Evolutionary conservation across 768 basidiomycete species (phyloP), one percentile per base, ranked within the genome.

Genomic region (Agaricus sinodeliciosus): DNA sequence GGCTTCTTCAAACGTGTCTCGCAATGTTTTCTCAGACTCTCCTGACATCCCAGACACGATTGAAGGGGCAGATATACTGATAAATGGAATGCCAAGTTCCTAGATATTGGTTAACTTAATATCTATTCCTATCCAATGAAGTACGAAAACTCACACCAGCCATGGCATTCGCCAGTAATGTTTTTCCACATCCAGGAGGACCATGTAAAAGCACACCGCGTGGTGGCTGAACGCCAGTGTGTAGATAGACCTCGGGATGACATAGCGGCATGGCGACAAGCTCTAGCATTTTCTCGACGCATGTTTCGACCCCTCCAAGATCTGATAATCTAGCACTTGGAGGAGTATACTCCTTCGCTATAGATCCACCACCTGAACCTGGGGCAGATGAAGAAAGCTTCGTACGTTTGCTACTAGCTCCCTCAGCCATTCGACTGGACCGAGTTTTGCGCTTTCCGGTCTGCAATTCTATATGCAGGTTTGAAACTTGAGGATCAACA

Each of bases 1-100:
- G 5, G 96, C 96, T 66, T 98, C 95, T 27, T 96, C 95, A 62
- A 99, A 99, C 0, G 92, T 94, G 62, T 97, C 95, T 40, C 96
- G 73, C 4, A 99, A 71, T 0, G 93, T 94, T 73, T 95, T 98
- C 65, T 99, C 96, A 0, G 92, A 94, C 67, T 99, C 96, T 43
- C 96, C 96, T 0, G 93, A 96, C 93, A 98, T 96, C 1, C 96
- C 95, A 2, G 90, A 94, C 7, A 99, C 93, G 54, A 99, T 87
- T 0, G 90, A 91, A 0, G 96, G 96, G 0, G 95, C 95, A 3
- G 95, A 95, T 55, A 99, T 84, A 47, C 73, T 89, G 58, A 99
- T 94, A 63, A 99, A 97, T 0, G 95, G 94, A 1, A 95, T 75
- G 2, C 84, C 87, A 3, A 97, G 77, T 73, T 97, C 94, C 94